phyloP scores from a whole-genome alignment of 805 yeast species.

The Candida namnaoensis region DNA sequence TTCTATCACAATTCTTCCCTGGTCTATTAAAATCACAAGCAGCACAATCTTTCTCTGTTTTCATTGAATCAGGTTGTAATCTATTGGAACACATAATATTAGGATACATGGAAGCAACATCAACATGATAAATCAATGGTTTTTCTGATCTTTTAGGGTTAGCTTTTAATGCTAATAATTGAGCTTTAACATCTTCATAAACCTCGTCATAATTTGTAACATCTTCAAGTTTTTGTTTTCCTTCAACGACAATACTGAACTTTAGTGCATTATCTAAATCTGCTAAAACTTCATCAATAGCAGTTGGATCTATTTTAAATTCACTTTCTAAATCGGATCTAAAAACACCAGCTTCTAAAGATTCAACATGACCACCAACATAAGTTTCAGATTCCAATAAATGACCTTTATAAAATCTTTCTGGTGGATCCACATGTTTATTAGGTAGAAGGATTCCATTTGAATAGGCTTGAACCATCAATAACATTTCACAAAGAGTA shows the following conservation, averaged over 20 bases:
- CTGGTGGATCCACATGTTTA: slow-evolving; percentile 90
- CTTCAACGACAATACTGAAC: slow-evolving; percentile 81
- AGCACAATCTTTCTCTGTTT: slow-evolving; percentile 91
- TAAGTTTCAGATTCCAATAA: slow-evolving; percentile 91
- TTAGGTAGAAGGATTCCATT: slow-evolving; percentile 77
- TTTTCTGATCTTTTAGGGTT: slow-evolving; percentile 61
- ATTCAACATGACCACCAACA: slow-evolving; percentile 98
- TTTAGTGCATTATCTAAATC: slow-evolving; percentile 72
- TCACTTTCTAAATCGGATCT: slow-evolving; percentile 75
- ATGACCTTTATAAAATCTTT: slow-evolving; percentile 92
- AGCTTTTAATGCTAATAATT: slow-evolving; percentile 49
- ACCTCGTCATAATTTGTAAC: slow-evolving; percentile 77
- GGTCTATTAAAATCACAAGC: slow-evolving; percentile 96
- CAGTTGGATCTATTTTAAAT: slow-evolving; percentile 74
- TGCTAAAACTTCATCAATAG: slow-evolving; percentile 66
- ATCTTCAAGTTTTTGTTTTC: slow-evolving; percentile 61
- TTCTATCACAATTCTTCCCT: slow-evolving; percentile 86
- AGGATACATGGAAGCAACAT: slow-evolving; percentile 99
- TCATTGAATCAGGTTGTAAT: slow-evolving; percentile 96
- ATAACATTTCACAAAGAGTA: slow-evolving; percentile 93
- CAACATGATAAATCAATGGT: slow-evolving; percentile 93
- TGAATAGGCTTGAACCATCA: slow-evolving; percentile 92
- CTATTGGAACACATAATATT: slow-evolving; percentile 97
- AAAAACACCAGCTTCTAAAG: slow-evolving; percentile 96
- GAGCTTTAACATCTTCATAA: slow-evolving; percentile 42